Conservation (phyloP, 2,329 filamentous ascomycete genomes). For the Phyllosticta paracitricarpa region DNA sequence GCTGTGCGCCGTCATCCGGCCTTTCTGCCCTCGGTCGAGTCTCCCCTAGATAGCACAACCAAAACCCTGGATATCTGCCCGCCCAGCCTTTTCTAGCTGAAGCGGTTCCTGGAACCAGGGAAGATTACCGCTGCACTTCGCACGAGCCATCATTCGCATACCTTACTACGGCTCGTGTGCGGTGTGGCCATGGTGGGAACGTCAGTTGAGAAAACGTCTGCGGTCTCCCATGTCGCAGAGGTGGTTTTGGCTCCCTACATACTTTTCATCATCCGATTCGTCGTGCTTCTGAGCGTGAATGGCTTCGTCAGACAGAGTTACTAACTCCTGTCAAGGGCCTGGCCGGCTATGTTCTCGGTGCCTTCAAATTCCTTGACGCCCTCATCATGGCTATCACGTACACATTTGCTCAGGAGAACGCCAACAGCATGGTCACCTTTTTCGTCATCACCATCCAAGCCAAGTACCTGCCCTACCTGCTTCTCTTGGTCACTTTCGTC, state of each 20-base stretch:
- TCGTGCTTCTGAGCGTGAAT: not conserved
- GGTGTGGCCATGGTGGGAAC: slow-evolving; percentile 43
- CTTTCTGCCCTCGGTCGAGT: slow-evolving; percentile 13
- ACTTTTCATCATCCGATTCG: slow-evolving; percentile 12
- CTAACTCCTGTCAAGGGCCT: slow-evolving; percentile 22
- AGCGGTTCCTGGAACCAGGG: slow-evolving; percentile 9
- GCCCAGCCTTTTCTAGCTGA: slow-evolving; percentile 40
- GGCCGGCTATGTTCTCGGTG: slow-evolving; percentile 43
- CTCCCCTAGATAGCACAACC: not conserved
- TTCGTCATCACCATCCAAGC: slow-evolving; percentile 77
- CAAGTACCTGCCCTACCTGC: slow-evolving; percentile 69
- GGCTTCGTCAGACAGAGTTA: not conserved
- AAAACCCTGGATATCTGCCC: slow-evolving; percentile 52
- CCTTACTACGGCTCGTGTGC: slow-evolving; percentile 31
- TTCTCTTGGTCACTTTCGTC: slow-evolving; percentile 66
- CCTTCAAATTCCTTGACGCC: slow-evolving; percentile 45
- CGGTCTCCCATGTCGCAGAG: slow-evolving; percentile 44
- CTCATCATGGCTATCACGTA: slow-evolving; percentile 74
- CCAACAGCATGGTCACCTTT: slow-evolving; percentile 64
- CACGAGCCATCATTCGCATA: slow-evolving; percentile 43
- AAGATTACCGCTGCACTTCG: slow-evolving; percentile 32
- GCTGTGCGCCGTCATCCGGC: not conserved
- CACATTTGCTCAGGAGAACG: slow-evolving; percentile 77
- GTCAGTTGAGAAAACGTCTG: slow-evolving; percentile 43
- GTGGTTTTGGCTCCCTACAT: slow-evolving; percentile 61